Conservation (phyloP, 129 eudicot genomes). For the Daucus carota region DNA sequence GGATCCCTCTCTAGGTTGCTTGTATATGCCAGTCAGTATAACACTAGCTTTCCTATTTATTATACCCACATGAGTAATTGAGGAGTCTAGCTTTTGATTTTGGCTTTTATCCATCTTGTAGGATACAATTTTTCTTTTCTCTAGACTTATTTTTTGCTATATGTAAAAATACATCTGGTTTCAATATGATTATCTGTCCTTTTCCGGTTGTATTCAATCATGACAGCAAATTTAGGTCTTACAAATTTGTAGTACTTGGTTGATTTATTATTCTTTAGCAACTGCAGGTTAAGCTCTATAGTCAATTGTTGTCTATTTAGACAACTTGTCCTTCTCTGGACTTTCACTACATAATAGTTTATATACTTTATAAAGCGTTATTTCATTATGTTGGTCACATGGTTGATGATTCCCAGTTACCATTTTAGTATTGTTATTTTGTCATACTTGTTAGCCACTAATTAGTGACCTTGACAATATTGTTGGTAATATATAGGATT, state of each 20-base stretch:
- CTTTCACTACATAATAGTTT: not conserved
- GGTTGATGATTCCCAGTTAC: slow-evolving; percentile 7
- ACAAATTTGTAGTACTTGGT: slow-evolving; percentile 3
- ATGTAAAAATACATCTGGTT: not conserved
- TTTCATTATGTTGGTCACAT: not conserved
- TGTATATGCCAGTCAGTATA: not conserved
- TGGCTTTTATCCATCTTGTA: not conserved
- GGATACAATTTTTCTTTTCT: not conserved
- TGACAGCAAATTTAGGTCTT: slow-evolving; percentile 3
- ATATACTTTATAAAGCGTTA: not conserved
- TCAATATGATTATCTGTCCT: not conserved
- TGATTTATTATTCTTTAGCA: not conserved
- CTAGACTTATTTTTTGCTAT: not conserved
- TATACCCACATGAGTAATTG: not conserved
- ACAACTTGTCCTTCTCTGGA: not conserved
- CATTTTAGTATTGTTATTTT: not conserved
- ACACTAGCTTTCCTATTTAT: not conserved
- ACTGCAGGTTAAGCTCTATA: not conserved
- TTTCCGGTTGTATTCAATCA: not conserved
- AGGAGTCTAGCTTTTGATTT: not conserved
- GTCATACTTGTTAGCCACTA: not conserved
- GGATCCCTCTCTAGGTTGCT: slow-evolving; percentile 1
- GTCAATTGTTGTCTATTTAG: not conserved
- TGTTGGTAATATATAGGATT: not conserved
- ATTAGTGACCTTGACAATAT: not conserved